These are phyloP conservation scores for Thermomucor indicae-seudaticae DNA, from an alignment of 371 early-diverging fungal species.

Conservation along the genomic window DNA sequence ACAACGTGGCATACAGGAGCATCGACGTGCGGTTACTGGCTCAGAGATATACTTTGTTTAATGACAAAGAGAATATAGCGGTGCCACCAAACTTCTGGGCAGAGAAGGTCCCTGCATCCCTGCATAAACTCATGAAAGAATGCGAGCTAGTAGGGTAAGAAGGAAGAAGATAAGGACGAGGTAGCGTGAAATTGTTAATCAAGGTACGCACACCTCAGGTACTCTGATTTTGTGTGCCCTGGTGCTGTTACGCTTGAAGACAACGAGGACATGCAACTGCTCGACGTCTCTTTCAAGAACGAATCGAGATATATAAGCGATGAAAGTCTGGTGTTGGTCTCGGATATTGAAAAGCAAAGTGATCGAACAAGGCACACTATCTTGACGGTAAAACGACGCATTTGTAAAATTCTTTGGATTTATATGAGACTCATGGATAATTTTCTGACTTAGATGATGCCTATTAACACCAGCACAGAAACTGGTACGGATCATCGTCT, in stretches of 20 bases:
- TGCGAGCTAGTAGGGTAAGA: slow-evolving; percentile 23
- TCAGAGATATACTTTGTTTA: slow-evolving; percentile 10
- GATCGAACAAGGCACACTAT: slow-evolving; percentile 19
- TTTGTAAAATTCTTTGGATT: too few relatives aligned
- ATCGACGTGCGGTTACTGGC: slow-evolving; percentile 34
- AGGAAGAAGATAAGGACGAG: neutral
- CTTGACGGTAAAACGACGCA: slow-evolving; percentile 28
- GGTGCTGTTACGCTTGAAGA: slow-evolving; percentile 1
- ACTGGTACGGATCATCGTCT: neutral
- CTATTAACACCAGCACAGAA: slow-evolving; percentile 1
- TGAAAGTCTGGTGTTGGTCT: slow-evolving; percentile 15
- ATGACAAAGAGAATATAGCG: neutral
- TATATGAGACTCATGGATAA: too few relatives aligned
- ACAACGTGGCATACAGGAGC: slow-evolving; percentile 4
- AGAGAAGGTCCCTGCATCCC: slow-evolving; percentile 2
- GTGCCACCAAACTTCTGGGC: neutral
- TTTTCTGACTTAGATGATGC: too few relatives aligned
- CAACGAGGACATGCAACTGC: slow-evolving; percentile 14
- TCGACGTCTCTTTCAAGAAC: slow-evolving; percentile 25
- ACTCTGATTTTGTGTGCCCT: slow-evolving; percentile 27
- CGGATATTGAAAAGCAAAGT: slow-evolving; percentile 30
- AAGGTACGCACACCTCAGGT: slow-evolving; percentile 11
- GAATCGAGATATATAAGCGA: slow-evolving; percentile 22
- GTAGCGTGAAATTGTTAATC: neutral
- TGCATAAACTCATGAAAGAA: slow-evolving; percentile 7